These are phyloP conservation scores for Lodderomyces jiufengensis DNA, from an alignment of 1,139 yeast genomes.

Conservation along the genomic window DNA sequence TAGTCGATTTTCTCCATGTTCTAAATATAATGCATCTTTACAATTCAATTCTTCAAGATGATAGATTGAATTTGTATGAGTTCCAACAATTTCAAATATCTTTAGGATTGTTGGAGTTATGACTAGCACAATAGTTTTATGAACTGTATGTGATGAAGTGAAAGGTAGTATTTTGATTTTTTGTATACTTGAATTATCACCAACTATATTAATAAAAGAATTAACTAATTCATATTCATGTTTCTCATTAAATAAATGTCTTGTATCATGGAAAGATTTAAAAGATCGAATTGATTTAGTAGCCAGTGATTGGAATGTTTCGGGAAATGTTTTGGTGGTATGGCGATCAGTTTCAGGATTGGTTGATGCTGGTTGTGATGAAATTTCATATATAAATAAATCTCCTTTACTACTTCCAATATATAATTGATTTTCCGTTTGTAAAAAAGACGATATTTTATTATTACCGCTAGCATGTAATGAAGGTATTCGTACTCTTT, in stretches of 20 bases:
- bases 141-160: constrained; percentile 13
- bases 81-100: constrained; percentile 35
- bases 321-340: constrained; percentile 1
- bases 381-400: constrained; percentile 14
- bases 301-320: constrained; percentile 4
- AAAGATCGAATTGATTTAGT: constrained; percentile 11
- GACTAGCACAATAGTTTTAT: constrained; percentile 26
- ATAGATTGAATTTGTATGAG: constrained; percentile 31
- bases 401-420: constrained; percentile 40
- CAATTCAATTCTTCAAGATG: constrained; percentile 25
- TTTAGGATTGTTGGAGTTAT: constrained; percentile 24
- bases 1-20: constrained; percentile 17
- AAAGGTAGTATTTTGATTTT: constrained; percentile 18
- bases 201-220: constrained; percentile 24
- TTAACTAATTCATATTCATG: constrained; percentile 7
- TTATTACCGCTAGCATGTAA: constrained; percentile 7
- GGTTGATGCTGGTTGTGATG: neutral
- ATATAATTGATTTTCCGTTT: constrained; percentile 21
- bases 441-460: constrained; percentile 25
- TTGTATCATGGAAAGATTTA: constrained; percentile 26
- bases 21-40: constrained; percentile 15
- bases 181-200: constrained; percentile 20
- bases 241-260: constrained; percentile 11
- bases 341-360: neutral
- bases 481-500: constrained; percentile 24